These are phyloP conservation scores for Erigeron canadensis DNA, from an alignment of 129 eudicot species.

Conservation along the genomic window DNA sequence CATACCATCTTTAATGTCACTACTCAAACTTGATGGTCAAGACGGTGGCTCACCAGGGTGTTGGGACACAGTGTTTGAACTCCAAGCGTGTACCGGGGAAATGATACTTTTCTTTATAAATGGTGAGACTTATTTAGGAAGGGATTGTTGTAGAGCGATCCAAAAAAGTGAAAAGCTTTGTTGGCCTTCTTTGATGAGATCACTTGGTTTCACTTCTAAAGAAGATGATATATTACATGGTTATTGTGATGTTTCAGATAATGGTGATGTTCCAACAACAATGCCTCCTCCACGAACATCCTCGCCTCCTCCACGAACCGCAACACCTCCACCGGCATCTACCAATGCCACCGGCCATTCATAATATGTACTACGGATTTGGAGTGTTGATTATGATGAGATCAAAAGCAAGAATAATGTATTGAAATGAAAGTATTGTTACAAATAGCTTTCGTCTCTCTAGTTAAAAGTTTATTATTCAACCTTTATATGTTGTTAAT, in stretches of 20 bases:
- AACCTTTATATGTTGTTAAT: too few relatives aligned
- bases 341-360: too few relatives aligned
- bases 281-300: conserved; percentile 27
- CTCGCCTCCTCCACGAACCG: too few relatives aligned
- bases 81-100: conserved; percentile 65
- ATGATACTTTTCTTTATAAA: conserved; percentile 62
- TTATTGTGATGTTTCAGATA: conserved; percentile 46
- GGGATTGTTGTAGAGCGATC: conserved; percentile 54
- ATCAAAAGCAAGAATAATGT: too few relatives aligned
- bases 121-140: conserved; percentile 60
- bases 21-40: conserved; percentile 30
- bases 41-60: conserved; percentile 41
- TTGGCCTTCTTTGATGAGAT: conserved; percentile 59
- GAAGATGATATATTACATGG: conserved; percentile 66
- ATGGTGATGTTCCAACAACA: conserved; percentile 11
- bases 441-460: too few relatives aligned
- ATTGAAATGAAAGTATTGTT: too few relatives aligned
- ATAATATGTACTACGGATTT: too few relatives aligned
- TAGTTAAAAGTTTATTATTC: too few relatives aligned
- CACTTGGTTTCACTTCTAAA: conserved; percentile 51
- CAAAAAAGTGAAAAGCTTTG: conserved; percentile 43
- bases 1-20: conserved; percentile 25
- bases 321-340: too few relatives aligned
- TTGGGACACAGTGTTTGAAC: conserved; percentile 64
- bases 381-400: too few relatives aligned